Evolutionary conservation across 805 yeast genomes (phyloP), one percentile per base, ranked within the genome.

Genomic region (Lachancea waltii): DNA sequence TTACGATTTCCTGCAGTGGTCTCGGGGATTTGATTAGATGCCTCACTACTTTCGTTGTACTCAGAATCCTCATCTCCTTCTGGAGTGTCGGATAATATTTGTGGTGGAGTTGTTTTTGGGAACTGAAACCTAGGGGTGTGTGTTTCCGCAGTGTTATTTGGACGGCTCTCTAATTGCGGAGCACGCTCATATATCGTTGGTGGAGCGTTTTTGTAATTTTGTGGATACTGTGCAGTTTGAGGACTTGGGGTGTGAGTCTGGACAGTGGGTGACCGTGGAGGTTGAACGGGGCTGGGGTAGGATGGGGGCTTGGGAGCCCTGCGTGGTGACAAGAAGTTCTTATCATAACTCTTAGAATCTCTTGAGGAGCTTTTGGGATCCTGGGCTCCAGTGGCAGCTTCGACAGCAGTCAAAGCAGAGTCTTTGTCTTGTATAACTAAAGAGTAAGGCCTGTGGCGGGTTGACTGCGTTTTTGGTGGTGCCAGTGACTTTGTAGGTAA

Each of bases 261-360:
- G 7, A 45, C 29, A 38, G 51, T 38, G 10, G 64, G 64, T 2
- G 64, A 60, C 40, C 48, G 48, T 6, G 58, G 58, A n/a, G 63
- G 54, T 35, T 62, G 64, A 3, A 64, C 63, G 4, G 72, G 72
- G 23, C 69, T 64, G 30, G 71, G 69, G 21, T 60, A 61, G 1
- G 68, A 50, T 3, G 87, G 87, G 1, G 86, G 86, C 36, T 70
- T 71, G 1, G 89, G 89, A 0, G 86, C 84, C 49, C 67, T 77
- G 59, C 86, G 68, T n/a, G 86, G 85, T 0, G 86, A 79, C 14
- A 69, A 59, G 52, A 79, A 80, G 24, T 67, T 56, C 7, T 56
- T 48, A 33, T 42, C 49, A 22, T 48, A 46, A 24, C 58, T 52
- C 5, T 44, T 53, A 8, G 34, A 48, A 41, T 29, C 39, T 21